These are phyloP conservation scores for Didymella sp. DNA, from an alignment of 2,329 filamentous ascomycete species.

Conservation along the genomic window DNA sequence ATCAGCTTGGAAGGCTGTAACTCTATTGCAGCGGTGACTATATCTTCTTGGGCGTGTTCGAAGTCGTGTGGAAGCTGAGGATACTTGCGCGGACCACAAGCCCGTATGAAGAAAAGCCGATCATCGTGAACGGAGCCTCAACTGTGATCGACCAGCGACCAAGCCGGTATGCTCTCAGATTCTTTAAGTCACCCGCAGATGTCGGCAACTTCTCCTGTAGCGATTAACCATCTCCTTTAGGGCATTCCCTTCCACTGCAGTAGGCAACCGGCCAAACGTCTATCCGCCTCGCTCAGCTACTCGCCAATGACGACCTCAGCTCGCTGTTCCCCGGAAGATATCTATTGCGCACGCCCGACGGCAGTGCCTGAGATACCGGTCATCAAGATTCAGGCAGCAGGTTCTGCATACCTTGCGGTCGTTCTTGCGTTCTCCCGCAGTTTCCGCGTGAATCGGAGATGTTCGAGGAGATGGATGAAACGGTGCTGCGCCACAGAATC, in stretches of 20 bases:
- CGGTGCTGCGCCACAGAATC: conserved; percentile 8
- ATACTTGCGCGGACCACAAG: no score
- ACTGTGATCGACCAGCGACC: no score
- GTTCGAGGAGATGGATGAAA: conserved; percentile 5
- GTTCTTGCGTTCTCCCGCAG: conserved; percentile 11
- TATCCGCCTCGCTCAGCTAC: neutral
- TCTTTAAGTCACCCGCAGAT: no score
- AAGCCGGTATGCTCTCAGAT: no score
- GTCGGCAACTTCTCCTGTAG: no score
- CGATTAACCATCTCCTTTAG: no score
- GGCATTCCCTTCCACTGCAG: neutral
- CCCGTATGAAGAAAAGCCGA: no score
- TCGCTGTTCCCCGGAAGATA: neutral
- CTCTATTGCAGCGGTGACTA: no score
- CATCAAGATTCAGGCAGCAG: conserved; percentile 11
- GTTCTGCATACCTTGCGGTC: neutral
- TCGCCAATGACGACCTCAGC: neutral
- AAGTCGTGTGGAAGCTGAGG: no score
- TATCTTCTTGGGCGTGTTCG: no score
- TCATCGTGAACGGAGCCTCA: no score
- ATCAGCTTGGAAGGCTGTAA: no score
- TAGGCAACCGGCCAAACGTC: neutral
- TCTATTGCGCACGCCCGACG: neutral
- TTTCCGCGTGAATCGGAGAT: neutral
- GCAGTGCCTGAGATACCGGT: neutral